A percentile compares a stretch with the other conserved stretches of the same genome.
phyloP scores from a whole-genome alignment of 83 land plant genomes.

The Picea mariana region DNA sequence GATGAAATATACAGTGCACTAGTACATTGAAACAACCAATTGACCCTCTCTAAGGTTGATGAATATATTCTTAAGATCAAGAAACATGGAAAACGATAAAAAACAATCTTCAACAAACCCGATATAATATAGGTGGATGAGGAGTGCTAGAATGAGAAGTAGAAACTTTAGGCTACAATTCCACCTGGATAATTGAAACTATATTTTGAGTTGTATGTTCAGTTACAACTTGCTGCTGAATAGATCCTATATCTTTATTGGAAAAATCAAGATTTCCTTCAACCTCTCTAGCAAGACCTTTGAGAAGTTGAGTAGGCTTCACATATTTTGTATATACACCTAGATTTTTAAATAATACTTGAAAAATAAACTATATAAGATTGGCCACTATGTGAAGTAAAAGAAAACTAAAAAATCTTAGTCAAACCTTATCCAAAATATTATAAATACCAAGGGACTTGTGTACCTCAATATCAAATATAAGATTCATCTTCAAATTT shows the following conservation, averaged over 20 bases:
- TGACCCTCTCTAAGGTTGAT: too few species aligned
- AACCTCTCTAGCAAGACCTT: not conserved
- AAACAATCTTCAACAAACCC: constrained; percentile 33
- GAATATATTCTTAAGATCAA: not conserved
- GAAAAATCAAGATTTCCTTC: constrained; percentile 99
- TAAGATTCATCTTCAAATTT: too few species aligned
- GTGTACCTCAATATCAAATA: too few species aligned
- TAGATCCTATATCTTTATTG: constrained; percentile 64
- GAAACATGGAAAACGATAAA: not conserved
- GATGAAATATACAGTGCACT: constrained; percentile 19
- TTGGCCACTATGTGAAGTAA: too few species aligned
- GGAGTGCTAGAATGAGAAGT: constrained; percentile 9
- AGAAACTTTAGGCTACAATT: constrained; percentile 41
- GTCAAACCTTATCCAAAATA: too few species aligned
- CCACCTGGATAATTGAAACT: constrained; percentile 46
- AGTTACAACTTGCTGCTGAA: constrained; percentile 42
- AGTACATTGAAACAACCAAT: constrained; percentile 31
- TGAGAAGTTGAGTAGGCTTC: too few species aligned
- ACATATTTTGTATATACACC: too few species aligned
- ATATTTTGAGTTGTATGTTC: constrained; percentile 43
- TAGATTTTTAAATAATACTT: too few species aligned
- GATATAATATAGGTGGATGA: constrained; percentile 27
- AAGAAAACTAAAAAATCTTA: too few species aligned
- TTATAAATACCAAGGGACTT: too few species aligned
- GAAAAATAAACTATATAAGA: too few species aligned